Conservation (phyloP, 2,329 filamentous ascomycete species). For the Aschersonia sp. region DNA sequence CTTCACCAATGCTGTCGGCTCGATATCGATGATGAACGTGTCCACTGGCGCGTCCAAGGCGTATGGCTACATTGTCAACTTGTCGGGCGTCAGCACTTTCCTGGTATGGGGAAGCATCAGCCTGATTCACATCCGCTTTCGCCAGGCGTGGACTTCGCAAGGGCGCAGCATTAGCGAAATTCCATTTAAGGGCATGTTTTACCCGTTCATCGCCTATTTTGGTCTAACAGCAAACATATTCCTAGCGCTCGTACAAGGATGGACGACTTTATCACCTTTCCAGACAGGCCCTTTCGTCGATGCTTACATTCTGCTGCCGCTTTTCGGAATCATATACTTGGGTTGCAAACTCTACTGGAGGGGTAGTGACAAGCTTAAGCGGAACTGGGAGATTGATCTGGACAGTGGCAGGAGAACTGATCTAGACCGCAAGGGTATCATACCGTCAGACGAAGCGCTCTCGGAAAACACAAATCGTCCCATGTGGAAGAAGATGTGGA, state of each 20-base stretch:
- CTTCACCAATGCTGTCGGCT: constrained; percentile 55
- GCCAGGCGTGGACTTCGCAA: constrained; percentile 44
- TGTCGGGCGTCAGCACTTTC: constrained; percentile 57
- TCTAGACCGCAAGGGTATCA: constrained; percentile 27
- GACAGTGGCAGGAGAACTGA: constrained; percentile 40
- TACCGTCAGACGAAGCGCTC: constrained; percentile 13
- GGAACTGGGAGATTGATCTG: constrained; percentile 38
- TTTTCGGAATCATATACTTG: constrained; percentile 43
- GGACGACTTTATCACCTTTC: constrained; percentile 44
- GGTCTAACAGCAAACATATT: constrained; percentile 43
- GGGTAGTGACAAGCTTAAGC: constrained; percentile 33
- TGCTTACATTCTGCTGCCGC: constrained; percentile 45
- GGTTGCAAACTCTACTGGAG: constrained; percentile 38
- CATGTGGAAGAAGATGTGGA: constrained; percentile 26
- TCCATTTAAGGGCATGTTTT: constrained; percentile 39
- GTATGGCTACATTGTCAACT: constrained; percentile 56
- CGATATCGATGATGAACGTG: constrained; percentile 62
- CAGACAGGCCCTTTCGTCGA: constrained; percentile 45
- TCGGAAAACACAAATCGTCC: constrained; percentile 14
- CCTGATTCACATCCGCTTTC: constrained; percentile 59
- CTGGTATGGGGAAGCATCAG: constrained; percentile 58
- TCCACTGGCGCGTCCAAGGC: constrained; percentile 50
- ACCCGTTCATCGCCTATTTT: constrained; percentile 45
- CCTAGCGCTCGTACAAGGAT: constrained; percentile 45
- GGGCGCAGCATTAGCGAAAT: constrained; percentile 38